Evolutionary conservation across 176 grass and related monocot species (phyloP), one percentile per base, ranked within the genome.

Genomic region (Tuctoria greenei): DNA sequence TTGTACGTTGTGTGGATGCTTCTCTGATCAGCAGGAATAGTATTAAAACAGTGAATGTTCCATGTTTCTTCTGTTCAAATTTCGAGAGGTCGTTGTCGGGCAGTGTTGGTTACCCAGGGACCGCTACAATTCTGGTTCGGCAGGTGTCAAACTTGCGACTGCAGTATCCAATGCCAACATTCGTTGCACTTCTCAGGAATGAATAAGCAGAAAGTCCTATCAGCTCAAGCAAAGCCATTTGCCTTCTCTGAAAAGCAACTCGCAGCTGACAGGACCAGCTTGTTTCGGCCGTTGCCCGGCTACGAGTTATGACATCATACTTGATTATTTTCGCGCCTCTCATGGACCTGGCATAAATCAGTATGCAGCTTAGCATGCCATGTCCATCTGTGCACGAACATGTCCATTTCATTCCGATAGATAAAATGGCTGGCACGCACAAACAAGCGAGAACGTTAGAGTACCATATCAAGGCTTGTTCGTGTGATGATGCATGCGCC

Each of bases 391-490:
- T 15, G 24, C 44, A 64, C 45, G 67, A 80, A 69, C 46, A 37
- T 45, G 59, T 82, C 59, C 17, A 77, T 50, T 34, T 87, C 85
- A 61, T 31, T 36, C 17, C 49, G 11, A n/a, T 41, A 43, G 73
- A 58, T 28, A 77, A 34, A 58, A 55, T 75, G 67, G 63, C 77
- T 69, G 71, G 55, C 84, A 86, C 77, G 77, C 77, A 86, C 77
- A 24, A 15, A 18, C 66, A 47, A 69, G 16, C 24, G 7, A 14
- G 4, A 13, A 12, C 11, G 3, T 45, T 45, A 21, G 13, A n/a
- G 16, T 31, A 3, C 31, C 31, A 31, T 31, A 31, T 31, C 31
- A 31, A 31, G 31, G 2, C 31, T 7, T 64, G 18, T 49, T 49
- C 1, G 16, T 50, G 4, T 18, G 7, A 45, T 11, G 17, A 38